phyloP scores from a whole-genome alignment of 2,329 filamentous ascomycete genomes.

The Ilyonectria sp. region DNA sequence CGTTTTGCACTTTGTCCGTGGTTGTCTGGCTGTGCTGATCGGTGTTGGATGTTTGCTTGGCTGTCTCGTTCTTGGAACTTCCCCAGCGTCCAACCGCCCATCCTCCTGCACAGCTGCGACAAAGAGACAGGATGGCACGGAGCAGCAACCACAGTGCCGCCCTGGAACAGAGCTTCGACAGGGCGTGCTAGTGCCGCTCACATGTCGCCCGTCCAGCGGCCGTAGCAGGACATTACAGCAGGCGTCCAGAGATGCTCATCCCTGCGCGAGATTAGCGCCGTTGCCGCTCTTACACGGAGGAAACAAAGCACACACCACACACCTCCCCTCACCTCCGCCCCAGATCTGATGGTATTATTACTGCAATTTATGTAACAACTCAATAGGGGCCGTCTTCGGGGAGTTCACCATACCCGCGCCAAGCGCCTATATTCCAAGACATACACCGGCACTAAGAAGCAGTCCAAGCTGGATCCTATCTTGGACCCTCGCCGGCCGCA shows the following conservation, averaged over 20 bases:
- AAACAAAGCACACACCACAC: not conserved
- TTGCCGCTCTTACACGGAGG: slow-evolving; percentile 18
- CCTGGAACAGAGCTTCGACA: not conserved
- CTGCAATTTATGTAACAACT: slow-evolving; percentile 25
- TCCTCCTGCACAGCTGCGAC: not conserved
- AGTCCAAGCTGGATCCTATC: not conserved
- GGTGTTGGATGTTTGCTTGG: not conserved
- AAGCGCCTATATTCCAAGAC: slow-evolving; percentile 7
- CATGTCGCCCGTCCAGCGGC: slow-evolving; percentile 18
- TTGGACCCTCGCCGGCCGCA: not conserved
- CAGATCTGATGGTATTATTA: slow-evolving; percentile 27
- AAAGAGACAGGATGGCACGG: no score
- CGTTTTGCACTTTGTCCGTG: not conserved
- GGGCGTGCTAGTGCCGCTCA: slow-evolving; percentile 8
- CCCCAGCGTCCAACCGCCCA: not conserved
- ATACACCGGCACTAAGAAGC: not conserved
- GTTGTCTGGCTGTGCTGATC: not conserved
- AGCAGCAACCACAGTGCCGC: no score
- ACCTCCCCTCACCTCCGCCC: not conserved
- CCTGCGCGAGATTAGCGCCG: slow-evolving; percentile 27
- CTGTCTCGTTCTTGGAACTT: not conserved
- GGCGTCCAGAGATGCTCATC: slow-evolving; percentile 5
- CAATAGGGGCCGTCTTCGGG: slow-evolving; percentile 9
- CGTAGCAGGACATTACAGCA: not conserved
- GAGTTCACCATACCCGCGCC: slow-evolving; percentile 11